Evolutionary conservation across 2,329 filamentous ascomycete genomes (phyloP).

Genomic region (Ophiostoma australiae): DNA sequence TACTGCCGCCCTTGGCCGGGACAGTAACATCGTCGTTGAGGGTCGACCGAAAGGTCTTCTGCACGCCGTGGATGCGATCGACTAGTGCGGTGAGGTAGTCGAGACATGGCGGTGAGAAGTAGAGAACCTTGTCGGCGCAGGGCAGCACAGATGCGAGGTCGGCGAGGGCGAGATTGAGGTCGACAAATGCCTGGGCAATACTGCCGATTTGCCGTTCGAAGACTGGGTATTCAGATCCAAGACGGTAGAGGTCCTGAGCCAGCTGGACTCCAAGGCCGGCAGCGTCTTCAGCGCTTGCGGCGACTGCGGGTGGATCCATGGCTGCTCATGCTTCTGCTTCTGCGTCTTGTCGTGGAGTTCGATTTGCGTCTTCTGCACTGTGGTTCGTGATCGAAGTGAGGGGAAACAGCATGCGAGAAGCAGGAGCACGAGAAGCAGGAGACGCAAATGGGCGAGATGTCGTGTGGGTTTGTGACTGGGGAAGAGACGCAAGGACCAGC

Average conservation of each 20-base stretch:
- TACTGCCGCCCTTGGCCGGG: background rate
- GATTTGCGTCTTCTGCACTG: background rate
- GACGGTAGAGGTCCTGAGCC: constrained; percentile 25
- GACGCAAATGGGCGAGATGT: background rate
- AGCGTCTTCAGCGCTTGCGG: constrained; percentile 24
- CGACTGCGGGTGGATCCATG: constrained; percentile 24
- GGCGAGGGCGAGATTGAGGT: constrained; percentile 26
- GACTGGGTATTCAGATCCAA: constrained; percentile 22
- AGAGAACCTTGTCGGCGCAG: background rate
- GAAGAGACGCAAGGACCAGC: background rate
- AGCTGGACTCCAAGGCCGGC: constrained; percentile 26
- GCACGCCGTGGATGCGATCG: constrained; percentile 23
- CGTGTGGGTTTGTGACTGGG: constrained; percentile 11
- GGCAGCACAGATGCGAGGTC: constrained; percentile 23
- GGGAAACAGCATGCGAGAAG: background rate
- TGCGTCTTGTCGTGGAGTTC: background rate
- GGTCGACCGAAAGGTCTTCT: constrained; percentile 16
- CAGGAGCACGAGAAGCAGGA: background rate
- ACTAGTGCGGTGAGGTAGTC: constrained; percentile 17
- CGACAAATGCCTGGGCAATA: constrained; percentile 27
- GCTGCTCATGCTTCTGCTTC: constrained; percentile 21
- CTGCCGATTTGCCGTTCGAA: constrained; percentile 26
- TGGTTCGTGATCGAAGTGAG: constrained; percentile 7
- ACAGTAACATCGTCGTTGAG: constrained; percentile 13
- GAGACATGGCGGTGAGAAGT: constrained; percentile 17